A percentile compares a stretch with the other conserved stretches of the same genome.
Evolutionary conservation across 2,329 filamentous ascomycete species (phyloP).

Genomic region (Lecanicillium sp.): DNA sequence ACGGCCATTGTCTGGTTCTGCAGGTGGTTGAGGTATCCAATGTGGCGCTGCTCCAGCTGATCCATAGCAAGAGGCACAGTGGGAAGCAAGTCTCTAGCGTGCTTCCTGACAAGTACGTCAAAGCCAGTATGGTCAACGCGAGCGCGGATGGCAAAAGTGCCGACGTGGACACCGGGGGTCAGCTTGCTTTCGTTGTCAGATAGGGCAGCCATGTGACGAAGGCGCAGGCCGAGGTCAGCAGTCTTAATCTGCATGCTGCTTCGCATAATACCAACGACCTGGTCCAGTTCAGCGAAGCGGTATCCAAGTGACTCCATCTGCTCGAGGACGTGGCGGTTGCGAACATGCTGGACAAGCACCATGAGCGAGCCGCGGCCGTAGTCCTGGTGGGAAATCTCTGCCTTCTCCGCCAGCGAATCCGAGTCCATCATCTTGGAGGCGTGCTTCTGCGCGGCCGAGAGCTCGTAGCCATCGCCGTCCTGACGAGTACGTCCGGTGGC

Average conservation of each 20-base stretch:
- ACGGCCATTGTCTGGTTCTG: slow-evolving; percentile 35
- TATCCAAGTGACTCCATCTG: slow-evolving; percentile 66
- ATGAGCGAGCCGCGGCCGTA: slow-evolving; percentile 72
- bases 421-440: slow-evolving; percentile 6
- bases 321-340: slow-evolving; percentile 51
- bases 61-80: slow-evolving; percentile 48
- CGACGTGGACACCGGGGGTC: slow-evolving; percentile 49
- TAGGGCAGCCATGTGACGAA: slow-evolving; percentile 60
- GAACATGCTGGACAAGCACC: slow-evolving; percentile 65
- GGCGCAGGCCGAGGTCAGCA: slow-evolving; percentile 51
- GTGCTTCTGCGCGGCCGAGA: slow-evolving; percentile 2
- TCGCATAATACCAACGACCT: slow-evolving; percentile 63
- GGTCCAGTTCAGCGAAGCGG: slow-evolving; percentile 65
- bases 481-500: slow-evolving; percentile 47
- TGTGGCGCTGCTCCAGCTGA: slow-evolving; percentile 48
- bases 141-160: slow-evolving; percentile 52
- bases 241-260: slow-evolving; percentile 68
- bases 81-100: slow-evolving; percentile 54
- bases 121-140: slow-evolving; percentile 49
- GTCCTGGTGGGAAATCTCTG: slow-evolving; percentile 24
- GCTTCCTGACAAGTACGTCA: slow-evolving; percentile 54
- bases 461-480: not conserved
- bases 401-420: slow-evolving; percentile 38
- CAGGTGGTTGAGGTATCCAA: slow-evolving; percentile 47
- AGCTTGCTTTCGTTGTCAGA: slow-evolving; percentile 40